phyloP scores from a whole-genome alignment of 768 basidiomycete species.

The Artomyces pyxidatus region DNA sequence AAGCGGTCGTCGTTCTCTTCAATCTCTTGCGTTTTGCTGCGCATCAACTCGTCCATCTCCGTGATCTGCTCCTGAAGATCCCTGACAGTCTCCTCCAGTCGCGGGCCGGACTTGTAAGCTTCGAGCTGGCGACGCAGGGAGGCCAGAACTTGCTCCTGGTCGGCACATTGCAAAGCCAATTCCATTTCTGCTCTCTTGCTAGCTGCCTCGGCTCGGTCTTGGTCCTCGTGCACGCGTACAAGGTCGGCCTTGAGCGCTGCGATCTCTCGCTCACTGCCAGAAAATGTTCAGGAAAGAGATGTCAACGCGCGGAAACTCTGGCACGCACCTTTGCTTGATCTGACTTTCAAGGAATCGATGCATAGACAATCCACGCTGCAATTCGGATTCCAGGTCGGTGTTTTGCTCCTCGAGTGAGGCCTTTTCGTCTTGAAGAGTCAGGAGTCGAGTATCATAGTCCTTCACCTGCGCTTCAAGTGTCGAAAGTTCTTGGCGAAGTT shows the following conservation, averaged over 20 bases:
- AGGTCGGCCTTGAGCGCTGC: constrained; percentile 24
- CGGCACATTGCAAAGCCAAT: constrained; percentile 52
- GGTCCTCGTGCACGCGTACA: constrained; percentile 22
- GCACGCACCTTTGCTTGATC: constrained; percentile 48
- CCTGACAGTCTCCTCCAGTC: constrained; percentile 44
- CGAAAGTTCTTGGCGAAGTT: constrained; percentile 30
- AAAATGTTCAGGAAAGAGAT: not conserved
- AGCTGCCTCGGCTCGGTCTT: constrained; percentile 33
- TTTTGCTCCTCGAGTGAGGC: constrained; percentile 42
- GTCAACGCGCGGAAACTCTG: not conserved
- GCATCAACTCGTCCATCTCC: constrained; percentile 70
- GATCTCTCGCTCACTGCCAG: constrained; percentile 40
- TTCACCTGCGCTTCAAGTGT: constrained; percentile 33
- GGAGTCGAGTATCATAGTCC: constrained; percentile 28
- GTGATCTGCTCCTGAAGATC: constrained; percentile 63
- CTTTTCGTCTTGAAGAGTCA: constrained; percentile 42
- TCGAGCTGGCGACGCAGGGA: constrained; percentile 52
- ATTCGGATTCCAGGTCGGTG: constrained; percentile 54
- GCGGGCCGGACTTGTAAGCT: constrained; percentile 42
- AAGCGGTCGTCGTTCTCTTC: constrained; percentile 80
- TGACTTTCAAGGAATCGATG: constrained; percentile 57
- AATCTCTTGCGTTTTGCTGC: constrained; percentile 65
- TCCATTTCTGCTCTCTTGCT: constrained; percentile 58
- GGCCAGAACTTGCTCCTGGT: constrained; percentile 57
- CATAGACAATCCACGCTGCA: constrained; percentile 55